Evolutionary conservation across 768 basidiomycete genomes (phyloP).

Genomic region (Rhodosporidiobolus sp.): DNA sequence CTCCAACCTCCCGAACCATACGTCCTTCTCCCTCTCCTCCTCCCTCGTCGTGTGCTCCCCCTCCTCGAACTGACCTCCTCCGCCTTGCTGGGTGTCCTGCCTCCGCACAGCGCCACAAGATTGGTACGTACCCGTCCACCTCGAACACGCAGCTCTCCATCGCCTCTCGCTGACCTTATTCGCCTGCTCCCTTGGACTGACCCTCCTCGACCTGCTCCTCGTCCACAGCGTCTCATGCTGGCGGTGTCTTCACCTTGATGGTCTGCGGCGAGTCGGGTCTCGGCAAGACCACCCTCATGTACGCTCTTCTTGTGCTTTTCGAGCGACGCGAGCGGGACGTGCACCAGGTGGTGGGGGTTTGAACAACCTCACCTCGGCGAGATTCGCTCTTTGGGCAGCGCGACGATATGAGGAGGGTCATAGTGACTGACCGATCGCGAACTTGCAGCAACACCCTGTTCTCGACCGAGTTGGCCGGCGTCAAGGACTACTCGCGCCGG

Average conservation of each 20-base stretch:
- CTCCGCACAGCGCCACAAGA: conserved; percentile 81
- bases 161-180: not conserved
- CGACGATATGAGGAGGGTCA: not conserved
- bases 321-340: not conserved
- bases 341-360: not conserved
- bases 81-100: conserved; percentile 3
- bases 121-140: conserved; percentile 48
- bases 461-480: conserved; percentile 86
- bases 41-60: conserved; percentile 6
- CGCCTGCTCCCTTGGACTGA: not conserved
- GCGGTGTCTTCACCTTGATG: conserved; percentile 98
- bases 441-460: conserved; percentile 94
- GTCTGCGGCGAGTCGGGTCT: conserved; percentile 99
- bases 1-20: conserved; percentile 96
- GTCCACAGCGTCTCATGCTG: conserved; percentile 48
- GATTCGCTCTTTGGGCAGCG: too few relatives aligned
- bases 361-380: not conserved
- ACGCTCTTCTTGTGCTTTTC: not conserved
- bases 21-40: conserved; percentile 7
- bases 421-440: not conserved
- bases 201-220: conserved; percentile 69
- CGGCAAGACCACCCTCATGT: conserved; percentile 60
- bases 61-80: conserved; percentile 32
- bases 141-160: not conserved
- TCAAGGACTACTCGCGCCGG: conserved; percentile 83